Base-by-base conservation (phyloP, 2,329 filamentous ascomycete species). In the Phoma sp. region DNA sequence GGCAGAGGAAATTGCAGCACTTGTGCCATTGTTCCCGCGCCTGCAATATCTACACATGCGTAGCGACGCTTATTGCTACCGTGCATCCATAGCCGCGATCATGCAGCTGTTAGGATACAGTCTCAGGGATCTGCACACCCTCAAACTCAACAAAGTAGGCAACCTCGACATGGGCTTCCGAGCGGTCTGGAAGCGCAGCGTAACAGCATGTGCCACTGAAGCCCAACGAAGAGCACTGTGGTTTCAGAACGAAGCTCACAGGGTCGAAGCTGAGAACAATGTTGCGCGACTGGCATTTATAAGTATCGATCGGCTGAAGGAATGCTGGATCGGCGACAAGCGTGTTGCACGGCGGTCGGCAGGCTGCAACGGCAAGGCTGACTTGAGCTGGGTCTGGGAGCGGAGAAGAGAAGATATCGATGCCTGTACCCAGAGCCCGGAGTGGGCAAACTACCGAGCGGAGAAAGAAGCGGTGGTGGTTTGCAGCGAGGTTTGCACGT, bases 141-240 rank as follows among this genome's bases (percentile, higher is more conserved):
- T 65, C 7, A 47, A 30, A 11, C 42, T 65, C n/a, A 51, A 51
- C 33, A 57, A 56, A 23, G 52, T 59, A 7, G 53, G 49, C 6
- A 52, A 49, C 18, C 47, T 65, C 11, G 55, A 60, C n/a, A 51
- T 60, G 56, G 58, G 62, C 5, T 62, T 56, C 28, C 48, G 56
- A 2, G 42, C 53, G n/a, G 36, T 59, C 10, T 64, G 60, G 61
- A 59, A 57, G 45, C 55, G 60, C 12, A 45, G 42, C 7, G 52
- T 62, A 2, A 47, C 54, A 26, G 47, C 52, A 14, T 61, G 54
- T 17, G 29, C 46, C 5, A 56, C 50, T n/a, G 43, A 55, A 17
- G 53, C 55, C 32, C 29, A 54, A 15, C 50, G 53, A 21, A 53
- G 50, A 17, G 32, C 14, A 10, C 29, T 65, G 17, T 65, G 60